phyloP scores from a whole-genome alignment of 2,329 filamentous ascomycete species.

The Alternaria longipes region DNA sequence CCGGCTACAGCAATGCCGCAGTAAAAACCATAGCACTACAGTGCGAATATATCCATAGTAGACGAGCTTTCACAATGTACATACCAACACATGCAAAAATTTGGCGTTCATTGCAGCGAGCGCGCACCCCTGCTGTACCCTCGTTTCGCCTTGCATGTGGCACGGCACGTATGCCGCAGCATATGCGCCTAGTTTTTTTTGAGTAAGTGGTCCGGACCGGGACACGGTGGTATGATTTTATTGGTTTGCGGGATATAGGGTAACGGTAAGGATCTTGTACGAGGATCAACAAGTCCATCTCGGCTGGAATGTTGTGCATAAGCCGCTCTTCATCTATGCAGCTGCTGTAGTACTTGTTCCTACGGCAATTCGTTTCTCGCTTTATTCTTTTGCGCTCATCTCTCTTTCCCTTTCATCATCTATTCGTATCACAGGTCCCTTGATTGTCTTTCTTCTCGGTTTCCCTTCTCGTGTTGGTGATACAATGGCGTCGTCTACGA shows the following conservation, averaged over 20 bases:
- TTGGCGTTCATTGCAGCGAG: not conserved
- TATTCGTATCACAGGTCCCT: not conserved
- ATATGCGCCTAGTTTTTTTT: constrained; percentile 17
- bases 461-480: not conserved
- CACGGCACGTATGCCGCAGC: not conserved
- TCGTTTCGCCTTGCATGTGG: constrained; percentile 15
- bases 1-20: constrained; percentile 1
- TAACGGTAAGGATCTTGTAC: constrained; percentile 4
- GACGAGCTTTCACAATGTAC: not conserved
- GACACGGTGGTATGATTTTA: constrained; percentile 5
- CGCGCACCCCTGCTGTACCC: constrained; percentile 16
- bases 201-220: constrained; percentile 23
- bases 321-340: constrained; percentile 5
- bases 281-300: constrained; percentile 7
- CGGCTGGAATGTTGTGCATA: constrained; percentile 9
- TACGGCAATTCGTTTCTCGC: not conserved
- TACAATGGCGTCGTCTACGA: constrained; percentile 20
- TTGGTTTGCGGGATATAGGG: constrained; percentile 12
- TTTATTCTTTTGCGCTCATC: not conserved
- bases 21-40: not conserved
- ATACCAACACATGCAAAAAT: not conserved
- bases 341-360: not conserved
- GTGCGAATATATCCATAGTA: not conserved
- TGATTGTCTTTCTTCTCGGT: not conserved
- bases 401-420: not conserved